phyloP scores from a whole-genome alignment of 257 asterid species.

The Ehretia macrophylla region DNA sequence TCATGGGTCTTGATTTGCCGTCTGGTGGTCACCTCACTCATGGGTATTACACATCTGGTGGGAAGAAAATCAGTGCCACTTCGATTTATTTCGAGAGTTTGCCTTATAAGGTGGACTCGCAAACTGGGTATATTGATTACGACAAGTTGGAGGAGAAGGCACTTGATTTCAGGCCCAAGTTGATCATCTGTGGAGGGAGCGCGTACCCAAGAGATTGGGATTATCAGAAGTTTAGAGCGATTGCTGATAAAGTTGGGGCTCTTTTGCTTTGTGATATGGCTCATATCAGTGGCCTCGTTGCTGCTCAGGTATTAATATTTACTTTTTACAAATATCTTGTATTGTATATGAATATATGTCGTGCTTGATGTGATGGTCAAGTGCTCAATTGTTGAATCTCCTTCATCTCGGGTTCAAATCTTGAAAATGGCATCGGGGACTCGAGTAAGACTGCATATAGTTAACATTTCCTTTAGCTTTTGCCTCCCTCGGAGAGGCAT shows the following conservation, averaged over 20 bases:
- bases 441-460: no score
- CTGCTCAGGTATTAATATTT: slow-evolving; percentile 31
- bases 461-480: no score
- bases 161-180: slow-evolving; percentile 38
- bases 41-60: slow-evolving; percentile 40
- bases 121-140: slow-evolving; percentile 35
- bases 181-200: slow-evolving; percentile 48
- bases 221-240: slow-evolving; percentile 34
- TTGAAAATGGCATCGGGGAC: background rate
- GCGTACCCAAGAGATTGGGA: slow-evolving; percentile 50
- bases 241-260: slow-evolving; percentile 45
- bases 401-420: background rate
- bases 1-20: slow-evolving; percentile 48
- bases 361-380: no score
- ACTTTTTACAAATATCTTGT: background rate
- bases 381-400: background rate
- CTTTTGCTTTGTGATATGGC: slow-evolving; percentile 45
- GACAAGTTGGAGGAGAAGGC: slow-evolving; percentile 46
- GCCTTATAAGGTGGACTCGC: slow-evolving; percentile 34
- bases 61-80: slow-evolving; percentile 44
- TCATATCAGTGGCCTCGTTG: slow-evolving; percentile 43
- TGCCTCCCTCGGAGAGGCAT: no score
- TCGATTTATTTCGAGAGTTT: slow-evolving; percentile 42
- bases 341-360: no score
- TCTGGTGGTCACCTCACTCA: slow-evolving; percentile 45